Evolutionary conservation across 2,329 filamentous ascomycete genomes (phyloP).

Genomic region (Mycosphaerella arachidis): DNA sequence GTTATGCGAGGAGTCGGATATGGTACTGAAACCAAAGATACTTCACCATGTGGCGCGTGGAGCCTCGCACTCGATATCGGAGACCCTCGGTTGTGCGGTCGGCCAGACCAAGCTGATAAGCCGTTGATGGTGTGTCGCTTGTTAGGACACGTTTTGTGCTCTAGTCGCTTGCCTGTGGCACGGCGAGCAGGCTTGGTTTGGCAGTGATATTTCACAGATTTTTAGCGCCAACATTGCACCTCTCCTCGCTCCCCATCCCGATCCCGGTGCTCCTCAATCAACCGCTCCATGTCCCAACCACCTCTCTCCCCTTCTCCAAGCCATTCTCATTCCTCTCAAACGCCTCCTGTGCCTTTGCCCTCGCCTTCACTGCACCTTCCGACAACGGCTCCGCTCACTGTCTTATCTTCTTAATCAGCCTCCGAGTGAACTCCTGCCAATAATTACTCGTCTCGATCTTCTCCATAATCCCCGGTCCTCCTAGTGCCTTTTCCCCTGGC

Average conservation of each 20-base stretch:
- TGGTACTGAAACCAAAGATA: too few species aligned
- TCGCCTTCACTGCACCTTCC: neutral
- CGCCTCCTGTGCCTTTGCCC: neutral
- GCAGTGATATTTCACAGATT: too few species aligned
- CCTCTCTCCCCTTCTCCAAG: neutral
- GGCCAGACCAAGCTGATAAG: too few species aligned
- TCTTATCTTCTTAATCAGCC: neutral
- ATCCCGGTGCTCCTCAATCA: conserved; percentile 1
- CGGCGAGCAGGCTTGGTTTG: too few species aligned
- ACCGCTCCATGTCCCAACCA: conserved; percentile 1
- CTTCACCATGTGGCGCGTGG: too few species aligned
- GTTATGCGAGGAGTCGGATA: too few species aligned
- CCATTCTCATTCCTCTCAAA: neutral
- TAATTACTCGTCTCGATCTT: neutral
- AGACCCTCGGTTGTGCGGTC: too few species aligned
- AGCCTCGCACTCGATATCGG: too few species aligned
- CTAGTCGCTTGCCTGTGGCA: too few species aligned
- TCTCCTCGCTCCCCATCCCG: neutral
- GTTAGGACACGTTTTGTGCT: too few species aligned
- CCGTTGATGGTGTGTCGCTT: too few species aligned
- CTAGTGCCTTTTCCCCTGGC: conserved; percentile 1
- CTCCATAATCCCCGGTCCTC: neutral
- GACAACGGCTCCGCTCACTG: neutral
- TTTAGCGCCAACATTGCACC: too few species aligned
- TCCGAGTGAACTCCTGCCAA: neutral